phyloP scores from a whole-genome alignment of 2,329 filamentous ascomycete genomes.

The Colletotrichum sp. region DNA sequence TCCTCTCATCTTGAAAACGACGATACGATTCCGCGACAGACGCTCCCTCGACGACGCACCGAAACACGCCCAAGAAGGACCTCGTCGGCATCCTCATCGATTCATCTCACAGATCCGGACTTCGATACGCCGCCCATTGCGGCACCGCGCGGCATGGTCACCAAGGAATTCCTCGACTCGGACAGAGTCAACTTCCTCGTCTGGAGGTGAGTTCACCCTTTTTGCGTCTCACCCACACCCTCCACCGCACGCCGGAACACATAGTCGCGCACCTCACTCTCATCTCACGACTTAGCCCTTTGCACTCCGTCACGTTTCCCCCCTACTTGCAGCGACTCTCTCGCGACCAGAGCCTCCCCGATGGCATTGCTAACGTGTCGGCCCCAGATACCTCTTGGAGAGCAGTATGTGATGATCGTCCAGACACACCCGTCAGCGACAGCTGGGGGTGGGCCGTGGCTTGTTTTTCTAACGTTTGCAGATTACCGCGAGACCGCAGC shows the following conservation, averaged over 20 bases:
- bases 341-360: background rate
- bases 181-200: slow-evolving; percentile 74
- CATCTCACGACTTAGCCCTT: background rate
- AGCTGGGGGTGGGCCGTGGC: slow-evolving; percentile 11
- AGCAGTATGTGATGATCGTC: slow-evolving; percentile 56
- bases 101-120: background rate
- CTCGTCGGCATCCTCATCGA: background rate
- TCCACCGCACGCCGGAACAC: background rate
- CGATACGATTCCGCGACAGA: background rate
- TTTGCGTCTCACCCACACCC: slow-evolving; percentile 23
- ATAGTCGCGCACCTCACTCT: slow-evolving; percentile 12
- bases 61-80: background rate
- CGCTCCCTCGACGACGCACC: slow-evolving; percentile 11
- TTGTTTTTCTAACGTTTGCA: slow-evolving; percentile 34
- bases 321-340: background rate
- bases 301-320: background rate
- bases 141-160: slow-evolving; percentile 34
- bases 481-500: slow-evolving; percentile 72
- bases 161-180: slow-evolving; percentile 70
- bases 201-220: slow-evolving; percentile 65
- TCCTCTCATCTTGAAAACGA: slow-evolving; percentile 22
- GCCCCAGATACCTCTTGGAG: slow-evolving; percentile 63
- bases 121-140: slow-evolving; percentile 20
- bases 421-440: slow-evolving; percentile 10
- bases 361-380: slow-evolving; percentile 16